Percentiles rank a stretch among this genome's conserved stretches.
Conservation (phyloP, 2,329 filamentous ascomycete genomes). For the Zymoseptoria tritici region DNA sequence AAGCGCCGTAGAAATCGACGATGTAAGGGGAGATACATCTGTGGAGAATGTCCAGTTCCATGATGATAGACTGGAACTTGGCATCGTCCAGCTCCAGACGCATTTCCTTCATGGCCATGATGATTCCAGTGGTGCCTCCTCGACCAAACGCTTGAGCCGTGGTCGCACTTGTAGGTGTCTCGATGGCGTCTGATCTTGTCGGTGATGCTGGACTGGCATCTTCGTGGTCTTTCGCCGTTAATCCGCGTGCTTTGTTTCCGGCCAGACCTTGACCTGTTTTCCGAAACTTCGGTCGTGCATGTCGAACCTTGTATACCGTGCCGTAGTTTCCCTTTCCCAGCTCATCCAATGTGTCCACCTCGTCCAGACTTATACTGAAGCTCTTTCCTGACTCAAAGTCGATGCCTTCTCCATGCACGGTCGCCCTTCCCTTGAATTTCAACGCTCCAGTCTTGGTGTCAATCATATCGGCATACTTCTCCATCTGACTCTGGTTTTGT, state of each 20-base stretch:
- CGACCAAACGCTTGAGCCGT: constrained; percentile 15
- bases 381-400: constrained; percentile 84
- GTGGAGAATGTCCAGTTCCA: constrained; percentile 93
- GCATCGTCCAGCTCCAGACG: constrained; percentile 90
- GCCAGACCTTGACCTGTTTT: constrained; percentile 53
- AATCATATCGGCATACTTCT: constrained; percentile 72
- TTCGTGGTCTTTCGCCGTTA: constrained; percentile 15
- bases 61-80: constrained; percentile 94
- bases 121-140: constrained; percentile 59
- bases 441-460: constrained; percentile 87
- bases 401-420: constrained; percentile 81
- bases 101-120: constrained; percentile 99
- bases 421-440: constrained; percentile 86
- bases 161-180: constrained; percentile 13
- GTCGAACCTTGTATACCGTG: constrained; percentile 92
- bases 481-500: constrained; percentile 38
- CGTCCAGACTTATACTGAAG: constrained; percentile 91
- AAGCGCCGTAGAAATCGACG: constrained; percentile 97
- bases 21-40: constrained; percentile 93
- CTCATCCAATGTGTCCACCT: constrained; percentile 88
- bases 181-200: constrained; percentile 26
- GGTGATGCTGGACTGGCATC: constrained; percentile 14
- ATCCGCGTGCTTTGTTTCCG: constrained; percentile 47
- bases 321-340: constrained; percentile 97
- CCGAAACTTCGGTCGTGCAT: constrained; percentile 62